These are phyloP conservation scores for Neonectria magnoliae DNA, from an alignment of 2,329 filamentous ascomycete species.

Conservation along the genomic window DNA sequence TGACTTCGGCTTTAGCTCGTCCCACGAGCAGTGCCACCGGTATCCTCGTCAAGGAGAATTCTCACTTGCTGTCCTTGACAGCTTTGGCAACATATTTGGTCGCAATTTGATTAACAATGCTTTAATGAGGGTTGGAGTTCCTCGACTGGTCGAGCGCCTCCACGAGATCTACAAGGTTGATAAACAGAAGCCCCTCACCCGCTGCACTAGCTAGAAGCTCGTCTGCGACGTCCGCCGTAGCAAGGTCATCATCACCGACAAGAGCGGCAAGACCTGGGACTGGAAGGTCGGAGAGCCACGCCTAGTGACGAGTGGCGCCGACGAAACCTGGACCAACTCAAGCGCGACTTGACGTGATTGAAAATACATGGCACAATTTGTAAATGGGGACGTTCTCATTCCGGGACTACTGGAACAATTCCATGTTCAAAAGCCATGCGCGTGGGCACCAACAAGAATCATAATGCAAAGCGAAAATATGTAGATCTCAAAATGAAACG, in stretches of 20 bases:
- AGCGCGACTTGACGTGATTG: not conserved
- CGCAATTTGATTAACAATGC: conserved; percentile 85
- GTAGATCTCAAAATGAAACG: conserved; percentile 71
- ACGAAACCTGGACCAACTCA: no score
- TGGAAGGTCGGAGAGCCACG: conserved; percentile 78
- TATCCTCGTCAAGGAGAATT: conserved; percentile 81
- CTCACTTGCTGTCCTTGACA: conserved; percentile 82
- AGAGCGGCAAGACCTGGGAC: conserved; percentile 74
- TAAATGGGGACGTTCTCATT: not conserved
- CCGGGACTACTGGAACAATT: no score
- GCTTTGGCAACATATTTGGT: conserved; percentile 85
- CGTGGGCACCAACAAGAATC: not conserved
- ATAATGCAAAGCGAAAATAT: conserved; percentile 44
- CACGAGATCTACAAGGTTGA: conserved; percentile 66
- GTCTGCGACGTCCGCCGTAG: conserved; percentile 82
- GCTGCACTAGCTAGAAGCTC: conserved; percentile 84
- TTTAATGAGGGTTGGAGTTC: conserved; percentile 76
- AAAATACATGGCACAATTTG: not conserved
- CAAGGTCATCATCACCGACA: conserved; percentile 77
- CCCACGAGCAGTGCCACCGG: conserved; percentile 87
- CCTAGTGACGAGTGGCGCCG: not conserved
- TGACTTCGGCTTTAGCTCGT: conserved; percentile 88
- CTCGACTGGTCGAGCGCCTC: conserved; percentile 71
- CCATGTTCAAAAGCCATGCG: not conserved
- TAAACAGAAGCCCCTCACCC: conserved; percentile 66